These are phyloP conservation scores for Nephromyces sp. DNA, from an alignment of 169 alveolate species.

Conservation along the genomic window DNA sequence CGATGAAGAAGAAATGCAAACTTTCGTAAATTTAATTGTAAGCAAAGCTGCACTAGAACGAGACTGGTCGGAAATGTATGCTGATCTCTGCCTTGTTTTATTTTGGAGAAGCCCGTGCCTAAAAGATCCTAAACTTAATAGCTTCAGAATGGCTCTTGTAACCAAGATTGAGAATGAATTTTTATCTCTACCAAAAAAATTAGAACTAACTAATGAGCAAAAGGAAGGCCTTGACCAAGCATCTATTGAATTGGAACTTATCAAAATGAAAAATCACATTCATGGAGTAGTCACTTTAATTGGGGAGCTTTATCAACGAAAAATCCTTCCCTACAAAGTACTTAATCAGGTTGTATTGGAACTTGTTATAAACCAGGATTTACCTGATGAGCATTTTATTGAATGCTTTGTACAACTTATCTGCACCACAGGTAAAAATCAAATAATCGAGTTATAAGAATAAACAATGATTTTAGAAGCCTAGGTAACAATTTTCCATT, in stretches of 20 bases:
- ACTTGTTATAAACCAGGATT: constrained; percentile 64
- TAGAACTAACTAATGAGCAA: constrained; percentile 38
- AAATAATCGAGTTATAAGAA: too few relatives aligned
- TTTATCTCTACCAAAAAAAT: constrained; percentile 37
- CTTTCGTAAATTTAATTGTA: constrained; percentile 19
- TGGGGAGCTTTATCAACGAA: constrained; percentile 76
- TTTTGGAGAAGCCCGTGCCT: neutral
- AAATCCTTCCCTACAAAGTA: constrained; percentile 66
- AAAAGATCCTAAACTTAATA: neutral
- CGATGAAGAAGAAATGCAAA: constrained; percentile 9
- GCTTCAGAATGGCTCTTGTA: constrained; percentile 6
- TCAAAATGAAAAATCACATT: constrained; percentile 60
- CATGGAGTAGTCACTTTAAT: constrained; percentile 76
- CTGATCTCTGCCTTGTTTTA: constrained; percentile 66
- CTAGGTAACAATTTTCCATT: neutral
- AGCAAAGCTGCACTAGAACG: constrained; percentile 77
- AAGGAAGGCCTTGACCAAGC: constrained; percentile 36
- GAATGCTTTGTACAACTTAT: constrained; percentile 76
- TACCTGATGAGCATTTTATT: constrained; percentile 76
- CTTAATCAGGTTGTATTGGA: constrained; percentile 75
- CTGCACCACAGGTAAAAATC: constrained; percentile 68
- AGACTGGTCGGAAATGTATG: constrained; percentile 83
- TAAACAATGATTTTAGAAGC: neutral
- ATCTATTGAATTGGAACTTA: constrained; percentile 35
- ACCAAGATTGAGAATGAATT: constrained; percentile 9